Evolutionary conservation across 2,329 filamentous ascomycete species (phyloP).

Genomic region (Alternaria sp.): DNA sequence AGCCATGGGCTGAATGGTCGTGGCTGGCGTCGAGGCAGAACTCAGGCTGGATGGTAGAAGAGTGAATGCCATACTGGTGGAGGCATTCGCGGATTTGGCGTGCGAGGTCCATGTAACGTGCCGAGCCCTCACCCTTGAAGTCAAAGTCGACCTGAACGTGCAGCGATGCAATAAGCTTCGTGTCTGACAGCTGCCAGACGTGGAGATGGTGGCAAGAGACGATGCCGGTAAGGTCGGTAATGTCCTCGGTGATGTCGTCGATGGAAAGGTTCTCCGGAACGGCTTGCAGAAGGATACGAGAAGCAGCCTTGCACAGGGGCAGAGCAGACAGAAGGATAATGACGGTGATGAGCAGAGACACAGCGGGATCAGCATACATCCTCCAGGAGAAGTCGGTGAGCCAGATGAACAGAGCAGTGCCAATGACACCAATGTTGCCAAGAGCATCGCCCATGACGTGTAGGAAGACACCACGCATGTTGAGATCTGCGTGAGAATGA

Average conservation of each 20-base stretch:
- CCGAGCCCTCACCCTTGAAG: conserved; percentile 78
- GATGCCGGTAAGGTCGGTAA: conserved; percentile 83
- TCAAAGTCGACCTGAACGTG: conserved; percentile 93
- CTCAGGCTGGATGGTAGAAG: conserved; percentile 96
- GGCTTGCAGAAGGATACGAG: conserved; percentile 90
- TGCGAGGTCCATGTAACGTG: conserved; percentile 89
- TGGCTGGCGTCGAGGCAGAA: conserved; percentile 62
- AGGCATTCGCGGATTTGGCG: conserved; percentile 84
- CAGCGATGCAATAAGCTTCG: conserved; percentile 90
- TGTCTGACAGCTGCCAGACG: conserved; percentile 96
- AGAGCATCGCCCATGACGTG: conserved; percentile 82
- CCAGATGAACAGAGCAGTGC: conserved; percentile 88
- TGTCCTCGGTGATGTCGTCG: conserved; percentile 91
- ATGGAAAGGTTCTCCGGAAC: conserved; percentile 88
- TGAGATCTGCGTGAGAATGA: conserved; percentile 87
- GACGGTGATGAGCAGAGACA: conserved; percentile 92
- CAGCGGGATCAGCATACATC: conserved; percentile 87
- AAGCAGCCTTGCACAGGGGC: conserved; percentile 79
- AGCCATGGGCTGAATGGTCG: conserved; percentile 50
- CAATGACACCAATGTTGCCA: conserved; percentile 86
- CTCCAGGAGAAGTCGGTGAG: conserved; percentile 81
- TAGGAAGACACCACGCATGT: conserved; percentile 82
- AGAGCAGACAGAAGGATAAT: conserved; percentile 77
- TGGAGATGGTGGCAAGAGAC: conserved; percentile 94
- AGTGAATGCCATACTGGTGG: conserved; percentile 95